Evolutionary conservation across 2,329 filamentous ascomycete species (phyloP), one percentile per base, ranked within the genome.

Genomic region (Sporothrix brunneoviolacea): DNA sequence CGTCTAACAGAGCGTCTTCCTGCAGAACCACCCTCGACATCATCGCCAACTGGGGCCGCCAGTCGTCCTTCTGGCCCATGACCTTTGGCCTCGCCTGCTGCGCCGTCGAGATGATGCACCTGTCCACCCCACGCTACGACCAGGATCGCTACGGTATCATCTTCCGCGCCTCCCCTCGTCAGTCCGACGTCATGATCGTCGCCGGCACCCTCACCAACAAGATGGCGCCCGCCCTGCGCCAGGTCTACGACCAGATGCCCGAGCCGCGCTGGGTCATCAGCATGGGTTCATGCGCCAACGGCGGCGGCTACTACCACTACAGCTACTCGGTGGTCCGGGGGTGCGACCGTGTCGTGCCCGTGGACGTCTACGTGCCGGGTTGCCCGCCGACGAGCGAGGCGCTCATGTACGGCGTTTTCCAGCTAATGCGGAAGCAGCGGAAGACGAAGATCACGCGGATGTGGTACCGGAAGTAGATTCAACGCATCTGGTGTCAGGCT

Each of bases 201-300:
- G 89, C 90, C 22, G 90, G 90, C 53, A 95, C 90, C 27, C 79
- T 95, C 55, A 94, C 88, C 60, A 95, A 95, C 77, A 95, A 95
- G 76, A 95, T 95, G 90, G 89, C 88, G 1, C 88, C 90, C 2
- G 90, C 90, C 30, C 73, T 95, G 64, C 79, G 90, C 68, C 88
- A 93, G 71, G 85, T 94, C 55, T 95, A 95, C 72, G 90, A 95
- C 68, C 90, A 95, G 75, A 95, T 95, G 89, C 88, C 89, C 27
- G 89, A 95, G 28, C 89, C 89, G 16, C 79, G 86, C 64, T 95
- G 88, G 88, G 88, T 74, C 19, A 79, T 86, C 57, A 83, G 78
- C 58, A 86, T 86, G 82, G 83, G 83, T 7, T 82, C 76, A 50
- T 86, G 83, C 61, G 82, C 83, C 22, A 86, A 86, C 61, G 82